Base-by-base conservation (phyloP, 345 rosid genomes). In the Brassica nigra region DNA sequence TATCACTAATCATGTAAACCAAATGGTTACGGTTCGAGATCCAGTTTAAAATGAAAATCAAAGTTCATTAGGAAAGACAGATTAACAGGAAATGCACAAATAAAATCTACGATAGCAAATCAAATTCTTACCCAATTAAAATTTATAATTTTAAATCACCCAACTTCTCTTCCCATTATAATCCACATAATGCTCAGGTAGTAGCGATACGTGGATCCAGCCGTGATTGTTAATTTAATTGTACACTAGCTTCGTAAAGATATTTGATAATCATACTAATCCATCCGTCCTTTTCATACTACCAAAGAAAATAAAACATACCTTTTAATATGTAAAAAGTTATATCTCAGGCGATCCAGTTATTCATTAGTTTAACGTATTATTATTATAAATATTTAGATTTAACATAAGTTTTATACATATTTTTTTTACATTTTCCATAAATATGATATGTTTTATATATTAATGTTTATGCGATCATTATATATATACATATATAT, bases 191-290 rank as follows among this genome's bases (percentile, higher is more conserved):
- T 39, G 28, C 68, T 73, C 76, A 62, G 18, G 58, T 52, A 62
- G 58, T 72, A 34, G 66, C 4, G 20, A 39, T 37, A 20, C 67
- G 76, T 62, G 76, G 68, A 73, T 62, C 76, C 76, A 62, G 59
- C 36, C 39, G 2, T 9, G 47, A 34, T 42, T 73, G 11, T 42
- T 27, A 73, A 28, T 61, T 73, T 27, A 15, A 34, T 31, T 33
- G 33, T 61, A 62, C 16, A 62, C 37, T 62, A 29, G 37, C 66
- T 66, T 64, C 55, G 49, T 49, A n/a, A 49, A 49, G 7, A 49
- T 49, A n/a, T 49, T 34, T 49, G 28, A 28, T 58, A 58, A 8
- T 58, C 47, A 42, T 42, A 42, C 47, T 42, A 42, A 42, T 10
- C 47, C 47, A 42, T 10, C 47, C 47, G 14, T 42, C 14, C 14